Base-by-base conservation (phyloP, 345 rosid genomes). In the Eucalyptus dawsonii region DNA sequence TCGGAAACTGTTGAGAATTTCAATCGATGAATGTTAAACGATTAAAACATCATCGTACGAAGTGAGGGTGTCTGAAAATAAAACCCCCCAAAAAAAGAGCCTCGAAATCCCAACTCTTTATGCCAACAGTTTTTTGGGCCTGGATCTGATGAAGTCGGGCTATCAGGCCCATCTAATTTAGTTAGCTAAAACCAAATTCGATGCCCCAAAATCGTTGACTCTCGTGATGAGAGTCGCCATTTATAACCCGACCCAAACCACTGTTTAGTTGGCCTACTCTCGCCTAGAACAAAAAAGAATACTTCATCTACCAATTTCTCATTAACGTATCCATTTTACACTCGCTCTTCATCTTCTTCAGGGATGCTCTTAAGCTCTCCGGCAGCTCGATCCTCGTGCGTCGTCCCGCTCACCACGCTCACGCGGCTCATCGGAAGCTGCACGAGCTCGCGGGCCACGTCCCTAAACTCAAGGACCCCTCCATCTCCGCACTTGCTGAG, bases 391-490 rank as follows among this genome's bases (percentile, higher is more conserved):
- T 69, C 62, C 40, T 50, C 27, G 25, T 44, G 42, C 58, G 6
- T 9, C 24, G 27, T 86, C 87, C 50, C 11, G 44, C 80, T 34
- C 44, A 69, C 44, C 80, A 87, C 29, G 50, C 22, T 45, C 62
- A 88, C 24, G n/a, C 94, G 96, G 91, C 90, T 89, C 40, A 58
- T 44, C 7, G 98, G 95, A 16, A 96, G 87, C 29, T 91, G 83
- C 6, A 88, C 92, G 9, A 96, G 91, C 89, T 93, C 93, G 27
- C 87, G 67, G 4, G 94, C 94, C 3, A 93, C 92, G 53, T 96
- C 96, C 88, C 90, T 90, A 76, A 96, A 93, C 54, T 91, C 93
- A 87, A 94, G 93, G 88, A 92, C 86, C 45, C 94, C 94, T 89
- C 93, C 96, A 9, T 93, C 93, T 90, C 92, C 91, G 53, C 97